Conservation (phyloP, 2,329 filamentous ascomycete species). For the Neopestalotiopsis rosae region DNA sequence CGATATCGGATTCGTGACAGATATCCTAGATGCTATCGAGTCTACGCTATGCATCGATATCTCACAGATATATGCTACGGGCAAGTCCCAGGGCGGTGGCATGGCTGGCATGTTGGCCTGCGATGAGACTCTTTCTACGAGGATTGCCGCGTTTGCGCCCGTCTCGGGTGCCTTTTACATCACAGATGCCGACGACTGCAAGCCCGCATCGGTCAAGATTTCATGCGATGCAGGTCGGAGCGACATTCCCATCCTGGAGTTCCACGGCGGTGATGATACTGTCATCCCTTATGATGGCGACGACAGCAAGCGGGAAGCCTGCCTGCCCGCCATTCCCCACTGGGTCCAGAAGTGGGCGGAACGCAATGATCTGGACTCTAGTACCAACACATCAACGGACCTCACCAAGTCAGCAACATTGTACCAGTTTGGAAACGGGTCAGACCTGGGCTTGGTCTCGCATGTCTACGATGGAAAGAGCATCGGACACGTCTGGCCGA, state of each 20-base stretch:
- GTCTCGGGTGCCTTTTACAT: slow-evolving; percentile 17
- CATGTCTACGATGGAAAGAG: slow-evolving; percentile 14
- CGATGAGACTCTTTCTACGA: slow-evolving; percentile 3
- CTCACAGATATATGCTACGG: slow-evolving; percentile 15
- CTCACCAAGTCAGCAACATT: not conserved
- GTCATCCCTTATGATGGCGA: slow-evolving; percentile 48
- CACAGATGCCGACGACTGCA: slow-evolving; percentile 25
- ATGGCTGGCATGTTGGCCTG: slow-evolving; percentile 14
- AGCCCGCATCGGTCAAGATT: slow-evolving; percentile 36
- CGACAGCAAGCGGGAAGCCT: slow-evolving; percentile 40
- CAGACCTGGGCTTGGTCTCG: slow-evolving; percentile 9
- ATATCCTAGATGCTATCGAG: slow-evolving; percentile 25
- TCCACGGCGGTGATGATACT: slow-evolving; percentile 50
- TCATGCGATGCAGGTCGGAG: slow-evolving; percentile 38
- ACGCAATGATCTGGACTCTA: slow-evolving; percentile 26
- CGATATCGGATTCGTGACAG: slow-evolving; percentile 11
- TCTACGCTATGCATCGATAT: slow-evolving; percentile 23
- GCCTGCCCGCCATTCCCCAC: slow-evolving; percentile 45
- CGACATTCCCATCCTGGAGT: slow-evolving; percentile 48
- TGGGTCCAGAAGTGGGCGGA: slow-evolving; percentile 41
- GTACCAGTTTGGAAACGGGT: not conserved
- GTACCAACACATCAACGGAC: not conserved
- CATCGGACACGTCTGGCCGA: slow-evolving; percentile 16
- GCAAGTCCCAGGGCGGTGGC: slow-evolving; percentile 19
- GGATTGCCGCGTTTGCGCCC: slow-evolving; percentile 15